Conservation (phyloP, 768 basidiomycete species). For the Trametes punicea region DNA sequence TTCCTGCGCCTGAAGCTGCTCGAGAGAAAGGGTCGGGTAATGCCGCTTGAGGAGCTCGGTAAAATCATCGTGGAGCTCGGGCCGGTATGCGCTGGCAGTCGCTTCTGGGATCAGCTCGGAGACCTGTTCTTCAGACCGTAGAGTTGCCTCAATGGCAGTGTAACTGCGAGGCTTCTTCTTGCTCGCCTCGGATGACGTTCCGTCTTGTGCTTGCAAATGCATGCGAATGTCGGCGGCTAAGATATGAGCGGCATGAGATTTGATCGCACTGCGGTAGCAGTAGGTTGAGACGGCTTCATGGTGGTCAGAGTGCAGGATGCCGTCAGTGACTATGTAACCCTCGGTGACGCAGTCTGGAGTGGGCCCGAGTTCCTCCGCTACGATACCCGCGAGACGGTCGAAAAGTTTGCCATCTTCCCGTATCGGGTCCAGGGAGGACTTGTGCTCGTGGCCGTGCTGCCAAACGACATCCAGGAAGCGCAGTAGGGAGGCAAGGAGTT, state of each 20-base stretch:
- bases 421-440: constrained; percentile 49
- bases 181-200: constrained; percentile 24
- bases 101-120: constrained; percentile 69
- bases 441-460: constrained; percentile 79
- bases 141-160: constrained; percentile 48
- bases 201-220: constrained; percentile 39
- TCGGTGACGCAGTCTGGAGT: constrained; percentile 63
- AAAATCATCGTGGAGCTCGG: constrained; percentile 64
- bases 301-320: constrained; percentile 47
- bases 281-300: constrained; percentile 62
- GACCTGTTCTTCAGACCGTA: constrained; percentile 62
- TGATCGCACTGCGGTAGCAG: constrained; percentile 66
- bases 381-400: constrained; percentile 61
- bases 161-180: constrained; percentile 58
- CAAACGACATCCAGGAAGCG: constrained; percentile 75
- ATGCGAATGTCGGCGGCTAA: constrained; percentile 72
- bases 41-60: constrained; percentile 43
- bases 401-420: constrained; percentile 64
- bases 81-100: constrained; percentile 66
- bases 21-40: constrained; percentile 61
- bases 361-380: constrained; percentile 68
- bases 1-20: constrained; percentile 61
- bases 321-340: constrained; percentile 46
- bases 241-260: constrained; percentile 73
- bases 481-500: constrained; percentile 69